Base-by-base conservation (phyloP, 169 alveolate genomes). In the Plasmodium yoelii region DNA sequence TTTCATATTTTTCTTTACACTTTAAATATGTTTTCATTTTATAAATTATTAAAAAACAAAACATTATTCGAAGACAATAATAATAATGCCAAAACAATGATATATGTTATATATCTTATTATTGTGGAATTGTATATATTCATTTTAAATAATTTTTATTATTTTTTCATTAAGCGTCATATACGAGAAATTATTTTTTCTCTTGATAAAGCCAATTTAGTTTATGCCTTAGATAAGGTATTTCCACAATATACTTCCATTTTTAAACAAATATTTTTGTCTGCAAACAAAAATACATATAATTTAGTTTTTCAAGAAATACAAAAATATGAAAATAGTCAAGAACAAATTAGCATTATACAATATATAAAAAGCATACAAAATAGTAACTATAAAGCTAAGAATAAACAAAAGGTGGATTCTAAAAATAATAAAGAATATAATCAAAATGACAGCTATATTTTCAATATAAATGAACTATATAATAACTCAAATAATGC, bases 131-230 rank as follows among this genome's bases (percentile, higher is more conserved):
- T 77, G 44, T 77, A 77, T 56, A 49, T 77, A 77, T 56, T 77
- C 47, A 34, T 77, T 12, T 26, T 77, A 47, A 77, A 77, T 68
- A 77, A 77, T 44, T 53, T 49, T 18, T 39, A 63, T 51, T 77
- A 63, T 28, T 64, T 77, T 77, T 19, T 77, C 51, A 15, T 77
- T 1, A 77, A 63, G 64, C 24, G 34, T 22, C 7, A 64, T 7
- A 63, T 77, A 24, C 22, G 19, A 77, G 65, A 77, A 51, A 56
- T 39, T 13, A 28, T 77, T 49, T 61, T 49, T 34, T 15, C 55
- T 42, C 44, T 77, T 34, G 88, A 77, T 46, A 77, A 56, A 56
- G 68, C 57, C 26, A 77, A 77, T 64, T 77, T 77, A 77, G 65
- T 77, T 63, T 12, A 77, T 64, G 15, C 63, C 65, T 26, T 77